phyloP scores from a whole-genome alignment of 2,329 filamentous ascomycete species.

The Xylaria sp. region DNA sequence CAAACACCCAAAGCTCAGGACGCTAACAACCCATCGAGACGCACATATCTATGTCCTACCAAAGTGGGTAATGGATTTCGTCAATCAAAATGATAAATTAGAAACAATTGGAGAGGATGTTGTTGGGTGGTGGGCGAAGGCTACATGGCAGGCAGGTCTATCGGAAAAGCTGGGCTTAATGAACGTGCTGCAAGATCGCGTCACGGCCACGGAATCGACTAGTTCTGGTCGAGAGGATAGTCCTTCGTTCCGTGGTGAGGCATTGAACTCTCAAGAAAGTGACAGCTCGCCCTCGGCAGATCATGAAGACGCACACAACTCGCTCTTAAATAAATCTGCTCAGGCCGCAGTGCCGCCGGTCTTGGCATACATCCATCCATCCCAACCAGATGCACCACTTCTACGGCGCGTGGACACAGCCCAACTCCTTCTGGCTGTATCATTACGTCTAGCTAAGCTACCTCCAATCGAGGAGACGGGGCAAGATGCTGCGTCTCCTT shows the following conservation, averaged over 20 bases:
- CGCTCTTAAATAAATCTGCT: slow-evolving; percentile 44
- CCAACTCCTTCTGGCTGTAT: slow-evolving; percentile 81
- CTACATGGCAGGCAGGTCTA: slow-evolving; percentile 87
- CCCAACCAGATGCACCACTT: slow-evolving; percentile 66
- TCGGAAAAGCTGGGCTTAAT: slow-evolving; percentile 80
- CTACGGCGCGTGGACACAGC: slow-evolving; percentile 91
- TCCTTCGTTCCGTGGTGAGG: slow-evolving; percentile 33
- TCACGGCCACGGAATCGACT: slow-evolving; percentile 54
- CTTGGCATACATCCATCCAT: slow-evolving; percentile 83
- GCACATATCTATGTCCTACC: slow-evolving; percentile 96
- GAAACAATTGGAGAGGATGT: slow-evolving; percentile 93
- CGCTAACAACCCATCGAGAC: slow-evolving; percentile 87
- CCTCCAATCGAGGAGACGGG: slow-evolving; percentile 75
- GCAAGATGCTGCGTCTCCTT: slow-evolving; percentile 70
- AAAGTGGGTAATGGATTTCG: slow-evolving; percentile 87
- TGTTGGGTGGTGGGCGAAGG: slow-evolving; percentile 94
- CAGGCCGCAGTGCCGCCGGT: slow-evolving; percentile 71
- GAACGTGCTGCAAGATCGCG: slow-evolving; percentile 67
- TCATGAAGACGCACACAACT: slow-evolving; percentile 42
- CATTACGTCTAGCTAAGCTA: slow-evolving; percentile 86
- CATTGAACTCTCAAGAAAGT: slow-evolving; percentile 38
- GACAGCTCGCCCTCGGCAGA: slow-evolving; percentile 40
- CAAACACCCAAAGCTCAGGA: slow-evolving; percentile 78
- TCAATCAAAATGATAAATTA: slow-evolving; percentile 80
- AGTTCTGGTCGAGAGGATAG: slow-evolving; percentile 44